Percentiles rank a stretch among this genome's conserved stretches.
These are phyloP conservation scores for Eucalyptus globulus DNA, from an alignment of 345 rosid genomes.

Conservation along the genomic window DNA sequence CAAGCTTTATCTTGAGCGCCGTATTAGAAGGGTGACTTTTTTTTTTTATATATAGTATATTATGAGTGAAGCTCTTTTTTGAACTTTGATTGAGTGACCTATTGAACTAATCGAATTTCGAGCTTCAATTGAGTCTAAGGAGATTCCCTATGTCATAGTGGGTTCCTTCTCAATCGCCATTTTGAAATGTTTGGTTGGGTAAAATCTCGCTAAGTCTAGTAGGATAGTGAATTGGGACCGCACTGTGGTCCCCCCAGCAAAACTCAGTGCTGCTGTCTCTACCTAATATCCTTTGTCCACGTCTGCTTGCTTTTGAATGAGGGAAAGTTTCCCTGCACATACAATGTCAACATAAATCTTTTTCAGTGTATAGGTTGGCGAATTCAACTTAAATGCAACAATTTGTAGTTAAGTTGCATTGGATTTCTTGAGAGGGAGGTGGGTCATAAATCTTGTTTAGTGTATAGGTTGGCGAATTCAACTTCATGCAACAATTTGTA, in stretches of 20 bases:
- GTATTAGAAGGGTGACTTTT: neutral
- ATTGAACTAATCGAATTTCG: neutral
- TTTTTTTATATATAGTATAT: neutral
- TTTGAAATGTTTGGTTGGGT: neutral
- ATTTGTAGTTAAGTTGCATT: neutral
- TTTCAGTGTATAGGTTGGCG: neutral
- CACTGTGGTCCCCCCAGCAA: too few relatives aligned
- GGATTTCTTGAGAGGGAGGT: constrained; percentile 51
- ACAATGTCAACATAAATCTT: neutral
- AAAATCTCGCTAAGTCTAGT: neutral
- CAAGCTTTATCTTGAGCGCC: neutral
- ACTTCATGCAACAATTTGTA: neutral
- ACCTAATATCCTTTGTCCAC: neutral
- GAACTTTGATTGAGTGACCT: neutral
- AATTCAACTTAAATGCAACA: neutral
- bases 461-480: neutral
- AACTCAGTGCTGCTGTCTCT: neutral
- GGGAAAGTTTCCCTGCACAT: neutral
- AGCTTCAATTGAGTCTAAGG: neutral
- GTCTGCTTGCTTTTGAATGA: neutral
- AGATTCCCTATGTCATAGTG: neutral
- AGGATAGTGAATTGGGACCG: neutral
- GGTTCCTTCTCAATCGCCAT: neutral
- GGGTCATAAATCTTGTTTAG: neutral
- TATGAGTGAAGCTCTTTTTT: neutral